Percentiles rank a stretch among this genome's conserved stretches.
Evolutionary conservation across 768 basidiomycete species (phyloP).

Genomic region (Tephrocybe rancida): DNA sequence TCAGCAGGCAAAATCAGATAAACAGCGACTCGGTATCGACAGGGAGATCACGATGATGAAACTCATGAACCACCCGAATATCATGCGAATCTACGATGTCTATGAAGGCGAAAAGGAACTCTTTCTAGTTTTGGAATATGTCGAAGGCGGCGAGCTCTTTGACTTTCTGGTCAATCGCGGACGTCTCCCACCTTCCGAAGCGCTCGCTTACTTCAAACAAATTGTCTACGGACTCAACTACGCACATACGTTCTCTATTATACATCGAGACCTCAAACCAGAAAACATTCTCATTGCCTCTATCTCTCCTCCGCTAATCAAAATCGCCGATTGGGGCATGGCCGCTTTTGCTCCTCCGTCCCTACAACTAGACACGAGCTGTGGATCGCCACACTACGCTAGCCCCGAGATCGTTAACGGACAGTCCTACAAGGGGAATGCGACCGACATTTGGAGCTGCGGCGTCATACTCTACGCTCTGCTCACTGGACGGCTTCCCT

Average conservation of each 20-base stretch:
- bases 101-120: constrained; percentile 92
- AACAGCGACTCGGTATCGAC: constrained; percentile 85
- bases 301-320: constrained; percentile 79
- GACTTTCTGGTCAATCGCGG: constrained; percentile 94
- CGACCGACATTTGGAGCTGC: constrained; percentile 96
- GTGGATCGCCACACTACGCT: constrained; percentile 96
- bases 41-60: constrained; percentile 99
- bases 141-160: constrained; percentile 95
- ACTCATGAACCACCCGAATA: constrained; percentile 97
- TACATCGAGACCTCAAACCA: constrained; percentile 97
- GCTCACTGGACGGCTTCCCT: constrained; percentile 88
- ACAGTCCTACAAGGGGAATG: constrained; percentile 83
- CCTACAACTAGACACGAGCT: constrained; percentile 88
- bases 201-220: constrained; percentile 92
- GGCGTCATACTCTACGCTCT: constrained; percentile 93
- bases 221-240: constrained; percentile 95
- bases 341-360: constrained; percentile 90
- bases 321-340: constrained; percentile 99
- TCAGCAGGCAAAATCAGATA: constrained; percentile 73
- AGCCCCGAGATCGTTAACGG: constrained; percentile 96
- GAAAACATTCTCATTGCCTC: constrained; percentile 95
- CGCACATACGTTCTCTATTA: constrained; percentile 96
- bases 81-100: constrained; percentile 94
- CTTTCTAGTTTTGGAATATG: constrained; percentile 92
- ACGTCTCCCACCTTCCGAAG: constrained; percentile 77